These are phyloP conservation scores for Trichoderma citrinoviride DNA, from an alignment of 2,329 filamentous ascomycete species.

Conservation along the genomic window DNA sequence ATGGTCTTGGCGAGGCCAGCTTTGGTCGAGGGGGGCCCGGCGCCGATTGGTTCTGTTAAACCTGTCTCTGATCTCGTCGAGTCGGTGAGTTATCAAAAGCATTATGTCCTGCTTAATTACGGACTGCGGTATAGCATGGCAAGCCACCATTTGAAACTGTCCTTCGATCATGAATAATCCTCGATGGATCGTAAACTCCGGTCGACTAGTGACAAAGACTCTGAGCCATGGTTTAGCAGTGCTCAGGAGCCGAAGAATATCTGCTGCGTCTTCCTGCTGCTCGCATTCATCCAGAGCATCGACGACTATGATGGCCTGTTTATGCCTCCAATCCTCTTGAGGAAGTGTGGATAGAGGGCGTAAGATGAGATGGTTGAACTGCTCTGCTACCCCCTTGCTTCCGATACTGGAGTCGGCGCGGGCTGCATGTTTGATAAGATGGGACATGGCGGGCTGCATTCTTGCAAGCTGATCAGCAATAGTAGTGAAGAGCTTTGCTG, in stretches of 20 bases:
- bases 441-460: not conserved
- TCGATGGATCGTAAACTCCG: slow-evolving; percentile 38
- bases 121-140: not conserved
- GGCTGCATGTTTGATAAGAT: not conserved
- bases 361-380: not conserved
- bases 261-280: not conserved
- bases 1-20: slow-evolving; percentile 17
- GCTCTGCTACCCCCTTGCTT: not conserved
- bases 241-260: not conserved
- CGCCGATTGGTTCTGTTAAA: not conserved
- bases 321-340: not conserved
- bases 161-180: slow-evolving; percentile 34
- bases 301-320: not conserved
- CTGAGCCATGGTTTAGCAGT: slow-evolving; percentile 24
- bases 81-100: not conserved
- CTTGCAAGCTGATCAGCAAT: not conserved
- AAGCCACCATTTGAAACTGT: not conserved
- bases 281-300: slow-evolving; percentile 6
- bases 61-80: not conserved
- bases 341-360: slow-evolving; percentile 1
- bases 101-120: not conserved
- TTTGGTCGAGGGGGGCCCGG: too few species aligned
- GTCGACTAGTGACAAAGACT: slow-evolving; percentile 44
- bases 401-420: not conserved
- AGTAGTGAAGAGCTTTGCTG: not conserved